A percentile compares a stretch with the other conserved stretches of the same genome.
These are phyloP conservation scores for Podila clonocystis DNA, from an alignment of 192 early-diverging fungal genomes.

Conservation along the genomic window DNA sequence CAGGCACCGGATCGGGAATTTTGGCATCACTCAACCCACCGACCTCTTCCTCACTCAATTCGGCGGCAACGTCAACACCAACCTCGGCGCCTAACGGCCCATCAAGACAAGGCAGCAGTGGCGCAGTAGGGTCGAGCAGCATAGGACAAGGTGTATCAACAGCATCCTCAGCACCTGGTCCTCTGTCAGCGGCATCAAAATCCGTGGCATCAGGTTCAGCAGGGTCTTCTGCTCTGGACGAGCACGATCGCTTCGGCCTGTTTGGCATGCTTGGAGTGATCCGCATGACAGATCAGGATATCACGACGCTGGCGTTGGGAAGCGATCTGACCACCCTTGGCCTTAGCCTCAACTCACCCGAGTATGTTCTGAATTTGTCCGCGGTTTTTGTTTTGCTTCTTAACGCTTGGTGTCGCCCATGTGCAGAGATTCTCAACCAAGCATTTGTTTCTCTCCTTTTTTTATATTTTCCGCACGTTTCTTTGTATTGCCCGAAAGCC, in stretches of 20 bases:
- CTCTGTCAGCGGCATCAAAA: conserved; percentile 7
- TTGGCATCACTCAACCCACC: conserved; percentile 44
- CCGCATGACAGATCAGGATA: conserved; percentile 79
- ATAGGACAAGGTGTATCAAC: not conserved
- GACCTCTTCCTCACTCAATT: conserved; percentile 10
- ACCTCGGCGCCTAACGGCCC: not conserved
- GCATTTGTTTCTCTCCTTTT: conserved; percentile 7
- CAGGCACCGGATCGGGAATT: conserved; percentile 38
- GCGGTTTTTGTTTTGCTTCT: not conserved
- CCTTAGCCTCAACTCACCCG: conserved; percentile 76
- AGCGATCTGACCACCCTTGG: conserved; percentile 91
- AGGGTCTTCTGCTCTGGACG: conserved; percentile 1
- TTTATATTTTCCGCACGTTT: not conserved
- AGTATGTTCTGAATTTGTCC: conserved; percentile 54
- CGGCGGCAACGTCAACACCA: conserved; percentile 30
- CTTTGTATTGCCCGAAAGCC: conserved; percentile 28
- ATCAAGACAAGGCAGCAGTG: conserved; percentile 7
- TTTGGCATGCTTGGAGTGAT: conserved; percentile 90
- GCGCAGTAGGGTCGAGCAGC: conserved; percentile 2
- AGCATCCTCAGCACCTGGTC: conserved; percentile 8
- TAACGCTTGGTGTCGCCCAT: not conserved
- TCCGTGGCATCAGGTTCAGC: not conserved
- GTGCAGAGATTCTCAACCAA: not conserved
- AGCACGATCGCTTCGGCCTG: conserved; percentile 80
- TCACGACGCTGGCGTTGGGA: conserved; percentile 87